phyloP scores from a whole-genome alignment of 768 basidiomycete genomes.

The Tulasnella sp. region DNA sequence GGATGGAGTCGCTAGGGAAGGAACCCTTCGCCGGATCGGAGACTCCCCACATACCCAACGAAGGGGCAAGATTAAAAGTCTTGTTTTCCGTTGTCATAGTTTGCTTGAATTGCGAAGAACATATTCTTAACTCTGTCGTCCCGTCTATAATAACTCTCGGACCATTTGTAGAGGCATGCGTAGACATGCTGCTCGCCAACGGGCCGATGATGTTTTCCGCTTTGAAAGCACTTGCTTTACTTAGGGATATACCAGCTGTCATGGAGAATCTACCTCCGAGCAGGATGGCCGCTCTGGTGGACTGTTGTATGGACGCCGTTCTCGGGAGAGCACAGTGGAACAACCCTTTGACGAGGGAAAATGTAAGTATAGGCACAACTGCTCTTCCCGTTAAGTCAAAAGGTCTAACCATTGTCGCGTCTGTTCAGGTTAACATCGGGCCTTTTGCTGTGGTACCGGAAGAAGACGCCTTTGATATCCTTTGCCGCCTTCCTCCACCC shows the following conservation, averaged over 20 bases:
- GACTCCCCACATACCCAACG: neutral
- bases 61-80: neutral
- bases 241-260: neutral
- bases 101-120: neutral
- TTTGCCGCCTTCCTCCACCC: neutral
- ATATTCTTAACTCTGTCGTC: neutral
- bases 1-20: neutral
- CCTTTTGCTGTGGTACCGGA: neutral
- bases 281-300: neutral
- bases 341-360: neutral
- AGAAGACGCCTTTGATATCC: neutral
- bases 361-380: too few relatives aligned
- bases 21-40: neutral
- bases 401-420: too few relatives aligned
- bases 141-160: neutral
- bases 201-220: neutral
- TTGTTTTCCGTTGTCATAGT: neutral
- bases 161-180: neutral
- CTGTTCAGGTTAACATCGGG: neutral
- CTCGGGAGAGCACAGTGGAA: neutral
- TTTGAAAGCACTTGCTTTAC: neutral
- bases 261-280: neutral
- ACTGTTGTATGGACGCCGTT: neutral
- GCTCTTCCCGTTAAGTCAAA: too few relatives aligned
- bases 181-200: neutral